Conservation (phyloP, 2,329 filamentous ascomycete species). For the Venturia carpophila region DNA sequence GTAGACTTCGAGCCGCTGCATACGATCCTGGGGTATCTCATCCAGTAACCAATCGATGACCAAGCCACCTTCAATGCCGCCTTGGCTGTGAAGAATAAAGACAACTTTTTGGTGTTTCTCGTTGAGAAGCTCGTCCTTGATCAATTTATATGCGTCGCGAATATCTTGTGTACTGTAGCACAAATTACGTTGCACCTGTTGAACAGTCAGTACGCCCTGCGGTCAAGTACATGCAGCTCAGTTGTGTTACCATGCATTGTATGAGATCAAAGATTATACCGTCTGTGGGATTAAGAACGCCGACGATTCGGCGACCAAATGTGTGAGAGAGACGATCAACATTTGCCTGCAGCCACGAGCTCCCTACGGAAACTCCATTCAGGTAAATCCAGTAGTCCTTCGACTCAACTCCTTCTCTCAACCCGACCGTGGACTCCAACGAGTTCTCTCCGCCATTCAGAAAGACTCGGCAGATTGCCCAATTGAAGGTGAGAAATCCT, state of each 20-base stretch:
- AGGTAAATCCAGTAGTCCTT: conserved; percentile 70
- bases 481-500: conserved; percentile 26
- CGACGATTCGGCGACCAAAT: conserved; percentile 62
- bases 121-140: conserved; percentile 58
- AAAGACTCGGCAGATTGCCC: conserved; percentile 27
- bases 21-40: conserved; percentile 42
- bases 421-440: conserved; percentile 49
- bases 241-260: conserved; percentile 52
- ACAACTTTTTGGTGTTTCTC: conserved; percentile 59
- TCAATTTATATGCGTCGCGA: conserved; percentile 48
- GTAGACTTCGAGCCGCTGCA: conserved; percentile 49
- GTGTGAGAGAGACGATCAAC: conserved; percentile 63
- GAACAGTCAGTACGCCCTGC: not conserved
- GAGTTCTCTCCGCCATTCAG: conserved; percentile 29
- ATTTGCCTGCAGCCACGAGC: conserved; percentile 47
- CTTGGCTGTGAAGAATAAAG: conserved; percentile 69
- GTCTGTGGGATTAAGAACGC: conserved; percentile 65
- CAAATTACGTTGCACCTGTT: conserved; percentile 57
- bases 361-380: conserved; percentile 62
- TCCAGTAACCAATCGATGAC: conserved; percentile 70
- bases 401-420: conserved; percentile 32
- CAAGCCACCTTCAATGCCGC: conserved; percentile 64
- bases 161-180: conserved; percentile 61
- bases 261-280: conserved; percentile 70
- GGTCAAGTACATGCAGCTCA: not conserved